A percentile compares a stretch with the other conserved stretches of the same genome.
Conservation (phyloP, 1,284 basidiomycete genomes). For the Coniferiporia sulphurascens region DNA sequence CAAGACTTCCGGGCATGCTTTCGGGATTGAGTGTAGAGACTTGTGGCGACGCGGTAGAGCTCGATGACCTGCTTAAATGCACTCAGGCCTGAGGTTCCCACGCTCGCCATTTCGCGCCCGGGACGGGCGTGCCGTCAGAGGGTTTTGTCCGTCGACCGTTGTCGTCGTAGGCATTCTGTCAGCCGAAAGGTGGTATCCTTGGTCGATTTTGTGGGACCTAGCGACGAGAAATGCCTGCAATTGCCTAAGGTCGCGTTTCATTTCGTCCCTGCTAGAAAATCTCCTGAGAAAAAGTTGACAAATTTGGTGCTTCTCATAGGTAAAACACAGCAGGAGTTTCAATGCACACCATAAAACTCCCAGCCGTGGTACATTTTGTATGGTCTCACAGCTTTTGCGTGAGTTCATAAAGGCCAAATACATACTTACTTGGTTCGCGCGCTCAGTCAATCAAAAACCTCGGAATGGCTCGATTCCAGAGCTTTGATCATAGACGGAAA, state of each 20-base stretch:
- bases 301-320: background rate
- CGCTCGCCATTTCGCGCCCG: background rate
- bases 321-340: background rate
- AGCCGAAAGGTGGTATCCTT: no score
- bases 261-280: background rate
- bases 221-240: background rate
- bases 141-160: background rate
- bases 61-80: background rate
- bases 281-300: background rate
- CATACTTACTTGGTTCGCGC: no score
- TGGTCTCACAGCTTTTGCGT: no score
- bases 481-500: no score
- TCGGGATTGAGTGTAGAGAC: background rate
- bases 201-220: no score
- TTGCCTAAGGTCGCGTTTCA: background rate
- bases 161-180: background rate
- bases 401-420: no score
- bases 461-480: no score
- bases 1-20: constrained; percentile 18
- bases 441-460: no score
- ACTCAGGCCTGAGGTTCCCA: background rate
- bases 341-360: no score
- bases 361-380: no score
- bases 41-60: background rate
- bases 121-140: no score